Conservation (phyloP, 371 early-diverging fungal species). For the Cokeromyces recurvatus region DNA sequence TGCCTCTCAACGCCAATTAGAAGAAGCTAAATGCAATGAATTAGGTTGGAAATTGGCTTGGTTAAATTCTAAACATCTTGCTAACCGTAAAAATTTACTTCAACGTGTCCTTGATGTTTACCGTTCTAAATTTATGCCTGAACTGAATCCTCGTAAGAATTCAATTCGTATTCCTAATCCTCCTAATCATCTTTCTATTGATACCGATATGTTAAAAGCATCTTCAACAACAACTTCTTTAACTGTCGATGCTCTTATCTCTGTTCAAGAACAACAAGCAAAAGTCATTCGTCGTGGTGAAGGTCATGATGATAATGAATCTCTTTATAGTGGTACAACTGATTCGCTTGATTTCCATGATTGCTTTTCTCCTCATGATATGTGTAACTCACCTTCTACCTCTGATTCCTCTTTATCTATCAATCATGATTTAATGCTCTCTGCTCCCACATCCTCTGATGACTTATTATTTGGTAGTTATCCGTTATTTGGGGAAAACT, state of each 20-base stretch:
- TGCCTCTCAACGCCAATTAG: constrained; percentile 32
- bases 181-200: constrained; percentile 18
- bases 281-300: constrained; percentile 3
- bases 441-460: constrained; percentile 7
- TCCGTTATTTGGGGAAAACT: too few species aligned
- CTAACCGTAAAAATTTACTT: constrained; percentile 37
- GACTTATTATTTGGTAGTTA: constrained; percentile 3
- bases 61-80: constrained; percentile 45
- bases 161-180: constrained; percentile 25
- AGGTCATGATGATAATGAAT: constrained; percentile 16
- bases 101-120: constrained; percentile 47
- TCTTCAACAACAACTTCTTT: constrained; percentile 4
- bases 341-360: constrained; percentile 41
- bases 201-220: constrained; percentile 1
- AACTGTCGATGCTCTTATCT: constrained; percentile 14
- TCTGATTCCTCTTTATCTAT: too few species aligned
- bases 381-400: too few species aligned
- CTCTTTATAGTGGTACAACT: constrained; percentile 36
- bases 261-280: neutral
- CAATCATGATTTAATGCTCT: constrained; percentile 9
- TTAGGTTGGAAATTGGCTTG: constrained; percentile 50
- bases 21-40: constrained; percentile 44
- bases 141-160: constrained; percentile 34
- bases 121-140: constrained; percentile 36
- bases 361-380: constrained; percentile 33